Conservation (phyloP, 306 rosid species). For the Fragaria nilgerrensis region DNA sequence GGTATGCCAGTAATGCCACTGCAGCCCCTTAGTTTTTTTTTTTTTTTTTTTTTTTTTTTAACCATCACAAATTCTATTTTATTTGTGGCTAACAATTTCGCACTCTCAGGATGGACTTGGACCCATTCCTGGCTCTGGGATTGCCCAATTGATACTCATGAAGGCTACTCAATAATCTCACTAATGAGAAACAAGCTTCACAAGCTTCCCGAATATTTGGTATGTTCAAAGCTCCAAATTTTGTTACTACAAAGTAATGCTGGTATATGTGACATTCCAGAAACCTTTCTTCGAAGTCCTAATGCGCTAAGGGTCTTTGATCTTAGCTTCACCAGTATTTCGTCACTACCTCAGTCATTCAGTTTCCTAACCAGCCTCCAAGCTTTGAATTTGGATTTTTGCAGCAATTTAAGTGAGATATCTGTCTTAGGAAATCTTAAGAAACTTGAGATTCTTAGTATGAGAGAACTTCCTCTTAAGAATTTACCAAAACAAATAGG, state of each 20-base stretch:
- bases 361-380: neutral
- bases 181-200: conserved; percentile 10
- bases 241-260: conserved; percentile 17
- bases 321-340: neutral
- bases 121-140: neutral
- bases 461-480: neutral
- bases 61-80: too few species aligned
- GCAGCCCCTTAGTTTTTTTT: too few species aligned
- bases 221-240: conserved; percentile 7
- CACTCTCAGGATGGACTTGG: too few species aligned
- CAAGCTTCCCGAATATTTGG: neutral
- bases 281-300: neutral
- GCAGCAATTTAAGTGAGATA: neutral
- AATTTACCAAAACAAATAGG: neutral
- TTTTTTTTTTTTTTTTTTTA: too few species aligned
- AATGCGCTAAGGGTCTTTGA: neutral
- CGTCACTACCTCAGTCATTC: neutral
- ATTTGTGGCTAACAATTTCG: too few species aligned
- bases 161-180: conserved; percentile 13
- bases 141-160: neutral
- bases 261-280: neutral
- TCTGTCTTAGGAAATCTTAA: neutral
- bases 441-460: conserved; percentile 3
- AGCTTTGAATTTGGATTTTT: conserved; percentile 5
- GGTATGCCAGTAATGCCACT: too few species aligned